Evolutionary conservation across 1,284 basidiomycete species (phyloP).

Genomic region (Retiboletus flavoniger): DNA sequence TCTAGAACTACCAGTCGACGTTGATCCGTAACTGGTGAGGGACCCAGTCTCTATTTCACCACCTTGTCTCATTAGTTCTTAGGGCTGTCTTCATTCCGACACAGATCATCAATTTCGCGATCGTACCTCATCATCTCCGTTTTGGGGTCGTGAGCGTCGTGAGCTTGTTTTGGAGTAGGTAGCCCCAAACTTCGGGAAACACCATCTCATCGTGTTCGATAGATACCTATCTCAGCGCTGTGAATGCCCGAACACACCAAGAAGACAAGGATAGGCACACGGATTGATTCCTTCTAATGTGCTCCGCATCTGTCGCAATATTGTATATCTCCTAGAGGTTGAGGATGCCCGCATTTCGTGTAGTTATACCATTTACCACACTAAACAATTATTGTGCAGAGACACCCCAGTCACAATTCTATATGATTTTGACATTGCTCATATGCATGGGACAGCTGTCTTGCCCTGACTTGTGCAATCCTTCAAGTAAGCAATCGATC

Average conservation of each 20-base stretch:
- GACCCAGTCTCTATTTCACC: not conserved
- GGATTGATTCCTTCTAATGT: slow-evolving; percentile 6
- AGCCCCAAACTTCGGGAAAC: slow-evolving; percentile 16
- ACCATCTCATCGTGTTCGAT: slow-evolving; percentile 2
- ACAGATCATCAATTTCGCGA: slow-evolving; percentile 77
- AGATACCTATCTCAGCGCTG: slow-evolving; percentile 51
- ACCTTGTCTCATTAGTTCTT: slow-evolving; percentile 1
- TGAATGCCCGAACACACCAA: slow-evolving; percentile 36
- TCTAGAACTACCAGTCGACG: slow-evolving; percentile 65
- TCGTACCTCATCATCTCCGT: slow-evolving; percentile 80
- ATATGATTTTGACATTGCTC: not conserved
- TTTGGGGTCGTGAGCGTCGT: slow-evolving; percentile 77
- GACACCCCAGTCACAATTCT: not conserved
- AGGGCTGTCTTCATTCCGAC: slow-evolving; percentile 80
- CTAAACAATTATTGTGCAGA: not conserved
- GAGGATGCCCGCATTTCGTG: slow-evolving; percentile 12
- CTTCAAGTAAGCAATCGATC: not conserved
- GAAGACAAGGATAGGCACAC: not conserved
- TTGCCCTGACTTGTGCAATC: not conserved
- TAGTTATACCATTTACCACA: slow-evolving; percentile 8
- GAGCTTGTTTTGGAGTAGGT: slow-evolving; percentile 84
- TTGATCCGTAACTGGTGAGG: slow-evolving; percentile 71
- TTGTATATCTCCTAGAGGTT: slow-evolving; percentile 18
- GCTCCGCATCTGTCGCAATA: not conserved
- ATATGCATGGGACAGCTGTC: not conserved